A percentile compares a stretch with the other conserved stretches of the same genome.
These are phyloP conservation scores for Alternaria metachromatica DNA, from an alignment of 2,329 filamentous ascomycete species.

Conservation along the genomic window DNA sequence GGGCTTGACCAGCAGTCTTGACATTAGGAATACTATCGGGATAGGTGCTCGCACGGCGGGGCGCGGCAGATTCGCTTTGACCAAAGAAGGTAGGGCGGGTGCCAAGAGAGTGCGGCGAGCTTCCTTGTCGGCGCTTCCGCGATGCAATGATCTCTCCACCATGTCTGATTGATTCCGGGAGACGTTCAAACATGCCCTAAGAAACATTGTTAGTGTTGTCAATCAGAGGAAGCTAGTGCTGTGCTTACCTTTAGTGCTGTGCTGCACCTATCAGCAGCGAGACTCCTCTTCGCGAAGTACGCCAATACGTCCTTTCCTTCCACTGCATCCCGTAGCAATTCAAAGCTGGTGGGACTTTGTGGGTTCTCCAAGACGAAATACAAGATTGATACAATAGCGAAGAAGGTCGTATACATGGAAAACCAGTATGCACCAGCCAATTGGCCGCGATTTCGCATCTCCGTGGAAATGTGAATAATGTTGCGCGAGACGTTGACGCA, in stretches of 20 bases:
- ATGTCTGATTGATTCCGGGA: slow-evolving; percentile 73
- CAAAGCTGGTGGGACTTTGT: slow-evolving; percentile 73
- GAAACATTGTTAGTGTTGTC: slow-evolving; percentile 12
- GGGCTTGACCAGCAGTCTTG: slow-evolving; percentile 34
- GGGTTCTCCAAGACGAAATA: slow-evolving; percentile 84
- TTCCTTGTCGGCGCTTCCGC: slow-evolving; percentile 49
- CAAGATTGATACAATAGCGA: slow-evolving; percentile 77
- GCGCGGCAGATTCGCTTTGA: slow-evolving; percentile 29
- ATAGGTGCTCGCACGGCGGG: slow-evolving; percentile 46
- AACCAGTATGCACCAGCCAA: slow-evolving; percentile 89
- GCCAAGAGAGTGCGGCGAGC: slow-evolving; percentile 41
- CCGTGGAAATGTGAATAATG: slow-evolving; percentile 79
- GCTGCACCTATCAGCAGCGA: slow-evolving; percentile 88
- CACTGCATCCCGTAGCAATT: slow-evolving; percentile 83
- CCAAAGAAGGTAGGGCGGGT: slow-evolving; percentile 34
- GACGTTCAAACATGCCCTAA: slow-evolving; percentile 80
- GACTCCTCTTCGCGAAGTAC: slow-evolving; percentile 78
- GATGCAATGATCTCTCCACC: slow-evolving; percentile 36
- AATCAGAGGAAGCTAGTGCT: not conserved
- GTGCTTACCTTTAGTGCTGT: slow-evolving; percentile 73
- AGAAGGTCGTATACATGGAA: slow-evolving; percentile 83
- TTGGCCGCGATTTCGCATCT: slow-evolving; percentile 76
- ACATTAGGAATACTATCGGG: slow-evolving; percentile 41
- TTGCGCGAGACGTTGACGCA: slow-evolving; percentile 72
- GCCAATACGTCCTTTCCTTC: slow-evolving; percentile 84